A percentile compares a stretch with the other conserved stretches of the same genome.
phyloP scores from a whole-genome alignment of 2,329 filamentous ascomycete species.

The Cytospora leucostoma region DNA sequence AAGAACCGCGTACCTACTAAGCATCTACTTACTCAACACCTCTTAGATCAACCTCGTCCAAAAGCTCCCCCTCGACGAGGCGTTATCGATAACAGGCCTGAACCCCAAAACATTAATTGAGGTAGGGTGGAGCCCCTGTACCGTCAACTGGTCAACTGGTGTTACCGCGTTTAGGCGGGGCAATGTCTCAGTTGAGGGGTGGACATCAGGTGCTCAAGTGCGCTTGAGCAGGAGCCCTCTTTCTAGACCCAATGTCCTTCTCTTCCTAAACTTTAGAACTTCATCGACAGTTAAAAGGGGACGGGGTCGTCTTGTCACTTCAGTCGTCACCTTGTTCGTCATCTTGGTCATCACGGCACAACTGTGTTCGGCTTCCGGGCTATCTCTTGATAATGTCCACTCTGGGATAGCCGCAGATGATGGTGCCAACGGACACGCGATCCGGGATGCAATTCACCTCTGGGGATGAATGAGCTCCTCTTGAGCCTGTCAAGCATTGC shows the following conservation, averaged over 20 bases:
- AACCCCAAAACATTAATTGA: neutral
- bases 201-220: constrained; percentile 7
- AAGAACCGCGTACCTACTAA: neutral
- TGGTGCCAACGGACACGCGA: neutral
- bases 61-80: constrained; percentile 7
- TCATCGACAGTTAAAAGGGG: constrained; percentile 5
- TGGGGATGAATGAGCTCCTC: neutral
- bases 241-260: constrained; percentile 14
- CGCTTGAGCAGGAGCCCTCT: constrained; percentile 1
- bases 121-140: neutral
- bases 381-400: neutral
- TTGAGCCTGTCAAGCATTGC: neutral
- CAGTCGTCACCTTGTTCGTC: neutral
- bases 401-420: neutral
- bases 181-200: neutral
- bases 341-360: neutral
- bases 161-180: neutral
- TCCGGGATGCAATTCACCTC: neutral
- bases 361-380: neutral
- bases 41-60: neutral
- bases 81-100: constrained; percentile 16
- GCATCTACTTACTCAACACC: too few species aligned
- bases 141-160: too few species aligned
- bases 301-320: neutral
- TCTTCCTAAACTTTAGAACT: constrained; percentile 6